phyloP scores from a whole-genome alignment of 768 basidiomycete genomes.

The Mycena amicta region DNA sequence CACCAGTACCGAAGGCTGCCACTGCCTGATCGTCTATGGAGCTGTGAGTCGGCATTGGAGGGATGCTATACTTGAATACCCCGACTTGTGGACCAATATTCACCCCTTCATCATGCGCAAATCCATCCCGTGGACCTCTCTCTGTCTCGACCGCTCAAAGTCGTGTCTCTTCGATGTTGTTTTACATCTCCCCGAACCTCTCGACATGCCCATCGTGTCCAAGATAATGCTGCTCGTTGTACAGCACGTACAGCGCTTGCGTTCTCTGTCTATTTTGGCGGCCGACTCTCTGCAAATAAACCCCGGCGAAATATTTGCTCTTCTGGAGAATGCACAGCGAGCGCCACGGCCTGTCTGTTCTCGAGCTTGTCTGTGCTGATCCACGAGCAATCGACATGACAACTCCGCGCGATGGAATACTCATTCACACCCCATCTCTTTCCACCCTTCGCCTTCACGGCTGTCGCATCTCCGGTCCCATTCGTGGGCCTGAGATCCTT shows the following conservation, averaged over 20 bases:
- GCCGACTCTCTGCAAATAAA: background rate
- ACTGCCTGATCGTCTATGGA: slow-evolving; percentile 1
- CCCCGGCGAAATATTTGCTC: slow-evolving; percentile 17
- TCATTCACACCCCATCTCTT: slow-evolving; percentile 15
- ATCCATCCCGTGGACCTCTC: slow-evolving; percentile 2
- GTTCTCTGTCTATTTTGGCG: slow-evolving; percentile 6
- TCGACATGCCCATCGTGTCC: slow-evolving; percentile 7
- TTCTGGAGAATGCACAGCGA: slow-evolving; percentile 19
- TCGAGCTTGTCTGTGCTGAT: slow-evolving; percentile 12
- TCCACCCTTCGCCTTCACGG: slow-evolving; percentile 16
- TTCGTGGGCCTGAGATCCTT: slow-evolving; percentile 19
- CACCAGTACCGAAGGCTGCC: background rate
- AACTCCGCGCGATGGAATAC: slow-evolving; percentile 6
- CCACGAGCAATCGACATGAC: slow-evolving; percentile 4
- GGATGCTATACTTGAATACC: slow-evolving; percentile 13
- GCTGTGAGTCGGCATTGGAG: slow-evolving; percentile 15
- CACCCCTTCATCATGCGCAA: slow-evolving; percentile 7
- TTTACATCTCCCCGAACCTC: slow-evolving; percentile 5
- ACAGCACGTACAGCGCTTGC: slow-evolving; percentile 16
- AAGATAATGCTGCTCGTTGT: slow-evolving; percentile 19
- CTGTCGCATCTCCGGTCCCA: slow-evolving; percentile 17
- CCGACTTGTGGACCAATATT: slow-evolving; percentile 16
- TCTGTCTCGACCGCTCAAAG: slow-evolving; percentile 19
- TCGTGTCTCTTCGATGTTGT: slow-evolving; percentile 21
- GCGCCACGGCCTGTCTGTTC: slow-evolving; percentile 10